A percentile compares a stretch with the other conserved stretches of the same genome.
Conservation (phyloP, 345 rosid genomes). For the Arabidopsis suecica region DNA sequence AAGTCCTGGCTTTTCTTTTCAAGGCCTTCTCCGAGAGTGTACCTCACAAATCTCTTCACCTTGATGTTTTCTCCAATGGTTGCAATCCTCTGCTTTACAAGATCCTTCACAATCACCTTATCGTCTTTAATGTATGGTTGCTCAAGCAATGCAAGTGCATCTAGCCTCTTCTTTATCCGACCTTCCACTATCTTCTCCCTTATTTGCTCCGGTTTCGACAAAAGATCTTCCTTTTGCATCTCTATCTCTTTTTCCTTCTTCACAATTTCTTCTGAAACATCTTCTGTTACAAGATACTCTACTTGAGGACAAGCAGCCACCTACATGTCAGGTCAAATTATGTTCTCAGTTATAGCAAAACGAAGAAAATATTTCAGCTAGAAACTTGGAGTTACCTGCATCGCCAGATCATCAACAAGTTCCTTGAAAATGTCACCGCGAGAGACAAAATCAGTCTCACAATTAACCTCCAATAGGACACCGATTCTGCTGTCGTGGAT, state of each 20-base stretch:
- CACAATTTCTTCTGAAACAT: constrained; percentile 78
- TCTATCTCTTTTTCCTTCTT: constrained; percentile 89
- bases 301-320: constrained; percentile 97
- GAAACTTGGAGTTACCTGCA: constrained; percentile 57
- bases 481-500: constrained; percentile 97
- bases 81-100: constrained; percentile 89
- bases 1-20: constrained; percentile 94
- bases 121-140: constrained; percentile 95
- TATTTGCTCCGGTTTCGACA: constrained; percentile 89
- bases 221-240: constrained; percentile 96
- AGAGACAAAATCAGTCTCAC: constrained; percentile 97
- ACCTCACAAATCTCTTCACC: constrained; percentile 81
- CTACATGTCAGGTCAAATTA: constrained; percentile 4
- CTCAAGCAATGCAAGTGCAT: constrained; percentile 86
- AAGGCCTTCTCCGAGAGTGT: constrained; percentile 92
- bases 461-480: constrained; percentile 87
- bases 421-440: constrained; percentile 95
- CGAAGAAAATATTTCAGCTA: not conserved
- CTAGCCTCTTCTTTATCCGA: constrained; percentile 85
- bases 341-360: constrained; percentile 15
- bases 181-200: constrained; percentile 92
- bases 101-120: constrained; percentile 83
- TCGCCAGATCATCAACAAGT: constrained; percentile 86
- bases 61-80: constrained; percentile 94
- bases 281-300: constrained; percentile 78